These are phyloP conservation scores for Geotrichum citri-aurantii DNA, from an alignment of 1,139 yeast species.

Conservation along the genomic window DNA sequence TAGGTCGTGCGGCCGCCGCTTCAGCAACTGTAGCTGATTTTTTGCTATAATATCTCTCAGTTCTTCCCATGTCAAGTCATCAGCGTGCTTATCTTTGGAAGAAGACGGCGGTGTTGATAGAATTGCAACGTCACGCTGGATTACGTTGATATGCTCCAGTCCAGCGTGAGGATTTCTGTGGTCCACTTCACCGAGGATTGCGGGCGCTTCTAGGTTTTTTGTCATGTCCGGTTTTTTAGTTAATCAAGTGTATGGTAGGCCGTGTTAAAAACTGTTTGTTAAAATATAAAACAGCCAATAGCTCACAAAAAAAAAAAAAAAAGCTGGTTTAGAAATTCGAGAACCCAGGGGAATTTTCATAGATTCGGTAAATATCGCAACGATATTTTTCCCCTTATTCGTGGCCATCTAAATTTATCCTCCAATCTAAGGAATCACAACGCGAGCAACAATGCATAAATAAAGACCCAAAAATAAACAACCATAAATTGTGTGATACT, in stretches of 20 bases:
- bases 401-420: no score
- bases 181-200: conserved; percentile 4
- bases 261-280: background rate
- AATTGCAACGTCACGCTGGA: conserved; percentile 14
- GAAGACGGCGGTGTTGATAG: conserved; percentile 7
- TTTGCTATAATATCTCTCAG: conserved; percentile 4
- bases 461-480: background rate
- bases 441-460: background rate
- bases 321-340: no score
- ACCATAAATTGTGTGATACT: background rate
- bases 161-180: conserved; percentile 13
- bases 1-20: conserved; percentile 35
- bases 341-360: no score
- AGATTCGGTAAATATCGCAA: no score
- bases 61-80: conserved; percentile 16
- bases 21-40: conserved; percentile 29
- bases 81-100: background rate
- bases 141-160: conserved; percentile 15
- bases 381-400: no score
- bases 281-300: background rate
- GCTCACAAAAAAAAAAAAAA: no score
- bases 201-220: background rate
- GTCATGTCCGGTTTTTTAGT: background rate
- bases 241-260: background rate
- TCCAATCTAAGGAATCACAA: no score